phyloP scores from a whole-genome alignment of 75 land plant species.

The Picea glauca region DNA sequence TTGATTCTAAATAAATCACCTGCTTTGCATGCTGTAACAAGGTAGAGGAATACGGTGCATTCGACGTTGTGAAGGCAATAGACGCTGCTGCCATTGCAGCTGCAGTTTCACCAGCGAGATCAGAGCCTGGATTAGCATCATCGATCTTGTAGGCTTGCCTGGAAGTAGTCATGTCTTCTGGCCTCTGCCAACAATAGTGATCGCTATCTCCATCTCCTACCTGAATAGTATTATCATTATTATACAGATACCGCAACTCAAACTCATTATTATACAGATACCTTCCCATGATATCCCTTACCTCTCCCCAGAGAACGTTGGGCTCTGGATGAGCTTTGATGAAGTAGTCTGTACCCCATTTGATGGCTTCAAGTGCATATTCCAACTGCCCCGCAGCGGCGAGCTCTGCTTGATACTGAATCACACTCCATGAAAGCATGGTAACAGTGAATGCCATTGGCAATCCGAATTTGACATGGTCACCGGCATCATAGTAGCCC shows the following conservation, averaged over 20 bases:
- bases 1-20: neutral
- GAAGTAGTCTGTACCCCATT: constrained; percentile 68
- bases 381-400: constrained; percentile 32
- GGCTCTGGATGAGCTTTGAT: constrained; percentile 59
- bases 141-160: constrained; percentile 25
- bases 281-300: neutral
- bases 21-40: constrained; percentile 25
- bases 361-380: constrained; percentile 40
- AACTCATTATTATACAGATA: no score
- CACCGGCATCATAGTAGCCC: constrained; percentile 71
- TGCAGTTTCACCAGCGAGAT: constrained; percentile 48
- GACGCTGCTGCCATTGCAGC: constrained; percentile 52
- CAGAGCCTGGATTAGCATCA: constrained; percentile 27
- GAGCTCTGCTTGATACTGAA: constrained; percentile 43
- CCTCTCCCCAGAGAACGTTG: constrained; percentile 41
- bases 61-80: constrained; percentile 21
- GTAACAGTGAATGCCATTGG: constrained; percentile 64
- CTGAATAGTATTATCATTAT: constrained; percentile 5
- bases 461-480: constrained; percentile 60
- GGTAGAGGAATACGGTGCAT: constrained; percentile 12
- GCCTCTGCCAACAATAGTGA: constrained; percentile 40
- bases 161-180: constrained; percentile 37
- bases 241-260: no score
- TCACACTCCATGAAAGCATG: constrained; percentile 55
- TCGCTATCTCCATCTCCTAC: constrained; percentile 37